These are phyloP conservation scores for Exophiala spinifera DNA, from an alignment of 2,329 filamentous ascomycete species.

Conservation along the genomic window DNA sequence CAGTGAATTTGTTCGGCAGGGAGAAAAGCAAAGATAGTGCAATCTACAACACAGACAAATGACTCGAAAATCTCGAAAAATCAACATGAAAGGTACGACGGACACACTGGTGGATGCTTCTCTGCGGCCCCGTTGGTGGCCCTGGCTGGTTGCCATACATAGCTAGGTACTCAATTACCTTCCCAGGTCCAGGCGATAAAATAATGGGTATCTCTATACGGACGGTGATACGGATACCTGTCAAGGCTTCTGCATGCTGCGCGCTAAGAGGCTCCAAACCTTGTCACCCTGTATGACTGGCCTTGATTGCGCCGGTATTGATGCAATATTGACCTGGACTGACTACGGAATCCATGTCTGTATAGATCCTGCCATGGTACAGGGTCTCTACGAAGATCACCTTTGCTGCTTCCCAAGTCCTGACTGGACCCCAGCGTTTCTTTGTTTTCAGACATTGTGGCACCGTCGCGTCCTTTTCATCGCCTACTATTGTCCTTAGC, in stretches of 20 bases:
- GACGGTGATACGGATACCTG: no score
- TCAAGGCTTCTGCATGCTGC: neutral
- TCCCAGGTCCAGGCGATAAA: no score
- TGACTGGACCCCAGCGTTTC: no score
- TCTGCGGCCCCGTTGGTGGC: neutral
- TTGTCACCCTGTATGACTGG: slow-evolving; percentile 1
- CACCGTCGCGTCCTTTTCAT: no score
- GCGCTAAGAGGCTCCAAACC: neutral
- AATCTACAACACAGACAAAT: neutral
- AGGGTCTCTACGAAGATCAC: no score
- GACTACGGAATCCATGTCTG: no score
- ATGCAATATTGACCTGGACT: neutral
- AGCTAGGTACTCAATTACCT: neutral
- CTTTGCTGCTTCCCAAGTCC: no score
- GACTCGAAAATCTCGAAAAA: neutral
- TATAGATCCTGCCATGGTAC: no score
- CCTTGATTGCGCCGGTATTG: neutral
- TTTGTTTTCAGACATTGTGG: no score
- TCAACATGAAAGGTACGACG: neutral
- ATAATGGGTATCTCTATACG: no score
- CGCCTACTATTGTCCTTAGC: no score
- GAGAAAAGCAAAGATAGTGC: neutral
- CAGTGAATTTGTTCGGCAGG: neutral
- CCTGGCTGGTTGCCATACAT: neutral
- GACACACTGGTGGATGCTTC: neutral